phyloP scores from a whole-genome alignment of 495 filamentous ascomycete species.

The Thermochaetoides thermophila region DNA sequence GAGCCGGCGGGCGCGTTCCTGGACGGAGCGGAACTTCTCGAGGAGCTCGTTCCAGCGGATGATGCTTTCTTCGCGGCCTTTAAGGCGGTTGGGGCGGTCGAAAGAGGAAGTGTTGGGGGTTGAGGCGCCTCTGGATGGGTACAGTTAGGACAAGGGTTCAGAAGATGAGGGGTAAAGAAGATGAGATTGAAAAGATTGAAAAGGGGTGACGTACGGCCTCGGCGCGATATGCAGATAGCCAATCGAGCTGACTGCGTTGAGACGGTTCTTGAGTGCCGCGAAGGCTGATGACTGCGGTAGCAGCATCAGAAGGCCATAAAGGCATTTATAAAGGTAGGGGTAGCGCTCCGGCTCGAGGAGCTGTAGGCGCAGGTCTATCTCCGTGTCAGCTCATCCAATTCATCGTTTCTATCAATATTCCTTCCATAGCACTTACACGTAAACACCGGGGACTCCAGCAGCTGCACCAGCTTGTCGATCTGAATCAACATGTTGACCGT shows the following conservation, averaged over 20 bases:
- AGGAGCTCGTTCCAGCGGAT: conserved; percentile 89
- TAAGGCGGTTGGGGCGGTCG: conserved; percentile 71
- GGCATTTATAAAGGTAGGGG: conserved; percentile 93
- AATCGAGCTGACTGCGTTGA: conserved; percentile 93
- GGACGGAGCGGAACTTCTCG: conserved; percentile 86
- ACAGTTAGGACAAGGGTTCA: neutral
- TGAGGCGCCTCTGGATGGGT: conserved; percentile 23
- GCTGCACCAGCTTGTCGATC: conserved; percentile 96
- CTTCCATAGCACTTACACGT: conserved; percentile 74
- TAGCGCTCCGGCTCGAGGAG: conserved; percentile 96
- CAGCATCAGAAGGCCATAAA: conserved; percentile 95
- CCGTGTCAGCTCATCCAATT: too few relatives aligned
- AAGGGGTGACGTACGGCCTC: conserved; percentile 52
- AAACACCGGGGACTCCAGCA: conserved; percentile 94
- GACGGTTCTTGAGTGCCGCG: conserved; percentile 87
- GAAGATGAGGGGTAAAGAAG: too few relatives aligned
- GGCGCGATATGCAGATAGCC: conserved; percentile 79
- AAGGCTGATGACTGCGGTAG: conserved; percentile 95
- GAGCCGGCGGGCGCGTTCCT: conserved; percentile 54
- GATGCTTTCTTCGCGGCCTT: conserved; percentile 64
- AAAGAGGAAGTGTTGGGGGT: conserved; percentile 38
- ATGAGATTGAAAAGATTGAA: conserved; percentile 1
- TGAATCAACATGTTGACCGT: conserved; percentile 98
- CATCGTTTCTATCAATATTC: too few relatives aligned
- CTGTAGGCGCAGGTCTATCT: conserved; percentile 84